These are phyloP conservation scores for Curvularia sp. DNA, from an alignment of 2,329 filamentous ascomycete species.

Conservation along the genomic window DNA sequence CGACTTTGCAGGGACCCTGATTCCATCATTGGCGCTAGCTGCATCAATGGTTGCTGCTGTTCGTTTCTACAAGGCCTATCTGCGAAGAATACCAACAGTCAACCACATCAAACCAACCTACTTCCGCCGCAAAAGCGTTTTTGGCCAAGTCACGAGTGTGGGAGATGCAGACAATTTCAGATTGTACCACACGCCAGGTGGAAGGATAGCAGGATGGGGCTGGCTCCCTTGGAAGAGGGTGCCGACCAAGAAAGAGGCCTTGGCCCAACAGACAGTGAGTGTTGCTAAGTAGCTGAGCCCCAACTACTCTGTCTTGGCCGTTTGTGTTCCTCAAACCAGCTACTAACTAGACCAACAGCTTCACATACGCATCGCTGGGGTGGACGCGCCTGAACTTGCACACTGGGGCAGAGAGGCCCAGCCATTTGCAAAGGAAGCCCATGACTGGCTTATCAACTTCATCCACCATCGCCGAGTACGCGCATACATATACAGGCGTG, in stretches of 20 bases:
- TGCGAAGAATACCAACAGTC: slow-evolving; percentile 83
- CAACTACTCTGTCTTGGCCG: neutral
- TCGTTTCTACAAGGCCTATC: slow-evolving; percentile 71
- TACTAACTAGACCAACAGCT: slow-evolving; percentile 63
- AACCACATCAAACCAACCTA: slow-evolving; percentile 75
- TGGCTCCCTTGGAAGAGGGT: slow-evolving; percentile 78
- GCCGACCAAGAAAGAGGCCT: slow-evolving; percentile 69
- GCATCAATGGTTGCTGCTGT: slow-evolving; percentile 62
- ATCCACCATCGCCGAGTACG: slow-evolving; percentile 76
- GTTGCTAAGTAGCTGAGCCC: neutral
- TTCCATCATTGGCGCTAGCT: slow-evolving; percentile 63
- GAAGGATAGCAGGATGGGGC: slow-evolving; percentile 86
- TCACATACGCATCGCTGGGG: slow-evolving; percentile 84
- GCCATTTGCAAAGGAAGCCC: slow-evolving; percentile 80
- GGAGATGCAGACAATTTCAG: slow-evolving; percentile 97
- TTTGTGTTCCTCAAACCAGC: slow-evolving; percentile 2
- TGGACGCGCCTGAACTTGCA: slow-evolving; percentile 91
- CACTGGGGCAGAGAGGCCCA: slow-evolving; percentile 92
- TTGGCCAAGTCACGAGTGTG: slow-evolving; percentile 88
- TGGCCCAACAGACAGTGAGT: slow-evolving; percentile 78
- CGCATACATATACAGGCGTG: slow-evolving; percentile 80
- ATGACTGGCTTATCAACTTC: slow-evolving; percentile 78
- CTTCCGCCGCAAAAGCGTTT: slow-evolving; percentile 77
- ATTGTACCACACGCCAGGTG: slow-evolving; percentile 93
- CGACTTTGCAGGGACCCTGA: slow-evolving; percentile 62